Evolutionary conservation across 495 filamentous ascomycete species (phyloP).

Genomic region (Aspergillus sclerotiicarbonarius): DNA sequence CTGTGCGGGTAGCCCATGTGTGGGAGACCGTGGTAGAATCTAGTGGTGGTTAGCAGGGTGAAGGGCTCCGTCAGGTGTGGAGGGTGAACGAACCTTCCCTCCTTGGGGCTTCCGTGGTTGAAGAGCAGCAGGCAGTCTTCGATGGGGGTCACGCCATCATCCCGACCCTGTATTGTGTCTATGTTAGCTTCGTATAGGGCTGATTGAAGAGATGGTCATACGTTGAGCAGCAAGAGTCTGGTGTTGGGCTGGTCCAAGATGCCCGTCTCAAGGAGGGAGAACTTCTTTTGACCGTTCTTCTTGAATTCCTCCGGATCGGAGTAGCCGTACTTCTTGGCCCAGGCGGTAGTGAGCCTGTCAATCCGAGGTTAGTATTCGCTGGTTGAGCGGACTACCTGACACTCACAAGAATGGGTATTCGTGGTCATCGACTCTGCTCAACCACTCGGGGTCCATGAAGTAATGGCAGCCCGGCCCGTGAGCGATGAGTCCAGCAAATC

Average conservation of each 20-base stretch:
- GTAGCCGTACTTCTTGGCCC: conserved; percentile 73
- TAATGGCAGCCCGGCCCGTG: conserved; percentile 71
- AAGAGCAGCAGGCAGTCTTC: conserved; percentile 69
- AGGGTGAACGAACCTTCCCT: conserved; percentile 48
- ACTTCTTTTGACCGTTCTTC: conserved; percentile 61
- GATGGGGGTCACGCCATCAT: conserved; percentile 73
- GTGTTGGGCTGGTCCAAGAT: conserved; percentile 62
- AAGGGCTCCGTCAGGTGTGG: background rate
- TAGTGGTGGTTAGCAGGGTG: background rate
- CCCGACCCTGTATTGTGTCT: conserved; percentile 50
- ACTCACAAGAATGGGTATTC: conserved; percentile 75
- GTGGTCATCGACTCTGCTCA: conserved; percentile 64
- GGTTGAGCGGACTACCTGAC: background rate
- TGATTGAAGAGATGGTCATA: conserved; percentile 32
- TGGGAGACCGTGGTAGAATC: conserved; percentile 53
- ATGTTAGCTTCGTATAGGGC: conserved; percentile 16
- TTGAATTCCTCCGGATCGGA: conserved; percentile 57
- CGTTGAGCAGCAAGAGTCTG: conserved; percentile 66
- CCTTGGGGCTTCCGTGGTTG: conserved; percentile 71
- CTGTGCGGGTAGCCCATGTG: conserved; percentile 65
- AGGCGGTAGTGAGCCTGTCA: conserved; percentile 55
- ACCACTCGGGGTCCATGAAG: conserved; percentile 65
- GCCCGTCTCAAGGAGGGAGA: conserved; percentile 70
- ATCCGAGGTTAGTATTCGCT: background rate
- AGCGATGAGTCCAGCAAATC: conserved; percentile 60